A percentile compares a stretch with the other conserved stretches of the same genome.
Evolutionary conservation across 208 protist genomes (phyloP).

Genomic region (Leishmania amazonensis): DNA sequence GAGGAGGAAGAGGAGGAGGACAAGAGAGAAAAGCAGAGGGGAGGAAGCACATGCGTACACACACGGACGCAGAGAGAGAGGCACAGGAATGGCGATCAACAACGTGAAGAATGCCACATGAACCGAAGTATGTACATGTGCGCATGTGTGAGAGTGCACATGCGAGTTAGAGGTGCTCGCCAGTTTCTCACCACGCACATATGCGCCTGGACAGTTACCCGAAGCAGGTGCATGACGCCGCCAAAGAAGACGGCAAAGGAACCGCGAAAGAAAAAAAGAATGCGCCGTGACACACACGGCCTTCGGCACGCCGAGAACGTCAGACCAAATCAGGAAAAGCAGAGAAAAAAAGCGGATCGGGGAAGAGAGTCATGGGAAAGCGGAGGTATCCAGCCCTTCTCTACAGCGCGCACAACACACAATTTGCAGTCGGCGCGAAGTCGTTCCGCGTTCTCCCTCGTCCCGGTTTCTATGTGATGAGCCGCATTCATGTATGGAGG

Average conservation of each 20-base stretch:
- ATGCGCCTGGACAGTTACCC: constrained; percentile 9
- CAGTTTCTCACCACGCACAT: background rate
- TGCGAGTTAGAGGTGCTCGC: background rate
- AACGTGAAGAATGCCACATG: background rate
- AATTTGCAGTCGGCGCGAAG: background rate
- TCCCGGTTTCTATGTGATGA: background rate
- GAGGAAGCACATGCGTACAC: background rate
- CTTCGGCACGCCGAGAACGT: background rate
- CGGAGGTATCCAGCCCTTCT: too few species aligned
- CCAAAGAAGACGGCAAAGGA: background rate
- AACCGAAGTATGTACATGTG: too few species aligned
- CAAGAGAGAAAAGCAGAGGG: background rate
- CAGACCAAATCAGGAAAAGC: background rate
- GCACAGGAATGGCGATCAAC: background rate
- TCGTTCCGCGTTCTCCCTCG: background rate
- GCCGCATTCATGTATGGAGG: background rate
- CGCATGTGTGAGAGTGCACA: background rate
- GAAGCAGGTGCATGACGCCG: background rate
- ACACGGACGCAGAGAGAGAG: background rate
- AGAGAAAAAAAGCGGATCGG: background rate
- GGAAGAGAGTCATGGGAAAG: background rate
- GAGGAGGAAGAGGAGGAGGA: background rate
- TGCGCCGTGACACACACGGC: background rate
- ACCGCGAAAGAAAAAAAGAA: background rate
- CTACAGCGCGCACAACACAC: background rate